phyloP scores from a whole-genome alignment of 371 early-diverging fungal genomes.

The Lichtheimia ornata region DNA sequence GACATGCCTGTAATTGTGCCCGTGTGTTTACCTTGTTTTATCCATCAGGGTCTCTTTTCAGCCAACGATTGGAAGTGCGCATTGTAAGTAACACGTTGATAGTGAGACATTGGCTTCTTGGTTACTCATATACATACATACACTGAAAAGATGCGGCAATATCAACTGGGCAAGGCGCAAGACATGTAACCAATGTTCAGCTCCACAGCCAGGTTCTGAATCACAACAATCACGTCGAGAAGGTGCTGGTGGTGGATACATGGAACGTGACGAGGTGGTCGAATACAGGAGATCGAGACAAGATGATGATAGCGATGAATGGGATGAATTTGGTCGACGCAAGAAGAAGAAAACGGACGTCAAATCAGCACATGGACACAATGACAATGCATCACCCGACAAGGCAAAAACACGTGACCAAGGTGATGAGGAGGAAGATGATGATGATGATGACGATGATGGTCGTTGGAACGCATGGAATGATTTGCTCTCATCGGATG shows the following conservation, averaged over 20 bases:
- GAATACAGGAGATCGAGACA: conserved; percentile 20
- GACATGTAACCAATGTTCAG: conserved; percentile 32
- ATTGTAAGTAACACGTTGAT: conserved; percentile 14
- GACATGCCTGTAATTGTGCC: not conserved
- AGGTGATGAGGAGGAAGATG: conserved; percentile 19
- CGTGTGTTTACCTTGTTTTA: conserved; percentile 15
- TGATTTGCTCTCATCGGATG: conserved; percentile 23
- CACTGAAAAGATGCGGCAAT: conserved; percentile 25
- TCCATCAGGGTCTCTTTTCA: conserved; percentile 29
- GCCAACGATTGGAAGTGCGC: conserved; percentile 37
- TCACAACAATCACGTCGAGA: conserved; percentile 23
- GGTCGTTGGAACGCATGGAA: conserved; percentile 35
- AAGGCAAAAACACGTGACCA: conserved; percentile 6
- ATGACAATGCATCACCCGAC: not conserved
- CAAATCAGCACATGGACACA: conserved; percentile 4
- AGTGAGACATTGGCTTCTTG: not conserved
- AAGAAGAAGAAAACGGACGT: conserved; percentile 19
- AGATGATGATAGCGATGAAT: conserved; percentile 32
- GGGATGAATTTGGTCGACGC: conserved; percentile 36
- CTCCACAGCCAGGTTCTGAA: conserved; percentile 28
- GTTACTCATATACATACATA: not conserved
- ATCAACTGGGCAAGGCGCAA: conserved; percentile 35
- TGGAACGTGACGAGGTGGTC: conserved; percentile 34
- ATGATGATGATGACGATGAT: conserved; percentile 31
- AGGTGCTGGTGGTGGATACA: conserved; percentile 36